Evolutionary conservation across 2,329 filamentous ascomycete genomes (phyloP), one percentile per base, ranked within the genome.

Genomic region (Zymoseptoria crescenta): DNA sequence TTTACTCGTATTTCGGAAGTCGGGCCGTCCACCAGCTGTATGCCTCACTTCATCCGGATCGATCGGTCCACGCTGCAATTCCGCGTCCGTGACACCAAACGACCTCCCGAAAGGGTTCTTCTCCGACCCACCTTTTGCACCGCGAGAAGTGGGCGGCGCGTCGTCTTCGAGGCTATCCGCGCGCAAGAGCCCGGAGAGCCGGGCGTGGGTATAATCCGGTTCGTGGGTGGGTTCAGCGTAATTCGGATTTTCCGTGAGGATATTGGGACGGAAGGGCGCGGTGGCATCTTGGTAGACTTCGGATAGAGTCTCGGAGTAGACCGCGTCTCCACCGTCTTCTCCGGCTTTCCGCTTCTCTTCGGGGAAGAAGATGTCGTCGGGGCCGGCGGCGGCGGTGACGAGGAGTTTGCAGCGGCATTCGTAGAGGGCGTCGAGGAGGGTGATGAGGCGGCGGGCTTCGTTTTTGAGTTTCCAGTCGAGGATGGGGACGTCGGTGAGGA

Each of bases 241-340:
- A 45, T 69, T 67, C 0, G 73, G 70, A 29, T 70, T 74, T 67
- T 91, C 89, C 1, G 81, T 83, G 0, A 87, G 86, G 24, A 91
- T 79, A 71, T 94, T 94, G 29, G 89, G 89, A 2, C 89, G 80
- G 74, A 94, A 94, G 0, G 89, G 89, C 0, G 86, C 84, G 49
- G 83, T 85, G 41, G 85, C 83, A 69, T 93, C 89, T 70, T 93
- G 89, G 69, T 90, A 91, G 29, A 89, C 87, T 71, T 93, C 88
- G 2, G 84, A 80, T 54, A 86, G 80, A 1, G 84, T 86, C 71
- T 88, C 85, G n/a, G 83, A 76, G 65, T 86, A 81, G 4, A 85
- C 78, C 1, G 81, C 80, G 68, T 87, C 84, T 48, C 55, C 59
- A 20, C 63, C 48, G 10, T 64, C 65, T 49, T 67, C 56, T 28